Evolutionary conservation across 1,284 basidiomycete genomes (phyloP).

Genomic region (Neolentinus lepideus): DNA sequence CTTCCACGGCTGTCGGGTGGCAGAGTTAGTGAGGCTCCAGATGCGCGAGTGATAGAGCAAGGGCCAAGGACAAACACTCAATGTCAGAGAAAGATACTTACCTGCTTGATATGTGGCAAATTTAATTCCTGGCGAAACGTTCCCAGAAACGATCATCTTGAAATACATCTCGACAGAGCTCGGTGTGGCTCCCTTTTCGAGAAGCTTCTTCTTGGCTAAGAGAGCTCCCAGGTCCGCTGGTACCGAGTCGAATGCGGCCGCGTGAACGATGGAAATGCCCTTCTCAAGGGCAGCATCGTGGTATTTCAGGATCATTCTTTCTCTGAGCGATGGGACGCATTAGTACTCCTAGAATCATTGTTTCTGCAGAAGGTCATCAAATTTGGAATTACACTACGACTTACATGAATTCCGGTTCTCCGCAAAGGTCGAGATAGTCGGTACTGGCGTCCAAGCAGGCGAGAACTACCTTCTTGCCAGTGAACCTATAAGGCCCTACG

Average conservation of each 20-base stretch:
- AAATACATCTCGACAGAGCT: constrained; percentile 1
- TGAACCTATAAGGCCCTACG: background rate
- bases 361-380: too few relatives aligned
- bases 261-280: background rate
- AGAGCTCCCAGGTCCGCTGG: background rate
- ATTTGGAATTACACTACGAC: too few relatives aligned
- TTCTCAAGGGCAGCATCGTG: background rate
- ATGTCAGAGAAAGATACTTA: background rate
- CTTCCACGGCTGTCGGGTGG: background rate
- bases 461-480: background rate
- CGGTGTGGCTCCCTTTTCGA: background rate
- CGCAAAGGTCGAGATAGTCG: background rate
- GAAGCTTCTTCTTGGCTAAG: background rate
- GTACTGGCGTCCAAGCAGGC: background rate
- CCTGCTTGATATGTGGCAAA: background rate
- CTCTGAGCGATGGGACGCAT: background rate
- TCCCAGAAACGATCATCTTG: background rate
- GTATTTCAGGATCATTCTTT: constrained; percentile 1
- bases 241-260: background rate
- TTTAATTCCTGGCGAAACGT: background rate
- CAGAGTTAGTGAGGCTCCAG: background rate
- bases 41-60: too few relatives aligned
- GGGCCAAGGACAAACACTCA: background rate
- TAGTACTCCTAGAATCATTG: too few relatives aligned
- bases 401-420: constrained; percentile 1